Evolutionary conservation across 768 basidiomycete genomes (phyloP), one percentile per base, ranked within the genome.

Genomic region (Cystofilobasidium bisporidii): DNA sequence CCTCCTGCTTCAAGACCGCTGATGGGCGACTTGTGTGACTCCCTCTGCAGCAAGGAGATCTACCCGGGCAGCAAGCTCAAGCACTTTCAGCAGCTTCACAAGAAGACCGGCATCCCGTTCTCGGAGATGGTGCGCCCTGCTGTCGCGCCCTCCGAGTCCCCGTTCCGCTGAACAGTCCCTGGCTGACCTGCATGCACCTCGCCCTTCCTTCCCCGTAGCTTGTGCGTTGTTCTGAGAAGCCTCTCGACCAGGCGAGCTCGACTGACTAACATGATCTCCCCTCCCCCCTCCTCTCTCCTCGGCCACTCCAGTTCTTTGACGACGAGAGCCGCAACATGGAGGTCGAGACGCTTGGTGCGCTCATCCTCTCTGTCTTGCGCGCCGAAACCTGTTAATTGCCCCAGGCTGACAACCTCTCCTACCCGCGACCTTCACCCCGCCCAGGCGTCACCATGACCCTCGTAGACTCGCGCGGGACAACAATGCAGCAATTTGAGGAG

Each of bases 361-460:
- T 63, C 45, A 59, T 18, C 22, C 57, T 56, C 4, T 67, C 65
- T 36, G 53, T 36, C 32, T 64, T 26, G 68, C 45, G 58, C 43
- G 48, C 24, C 20, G 22, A 59, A 33, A 24, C 53, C 22, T 20
- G 22, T 43, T 38, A 50, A 53, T 15, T 28, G 71, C 41, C 50
- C 30, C 38, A 40, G 38, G 30, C 50, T 59, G 24, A 40, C 30
- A 17, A 17, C 43, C 43, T 36, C 17, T 26, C 41, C 36, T 1
- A 26, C 17, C 26, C 15, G 36, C 20, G 40, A 24, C 36, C 40
- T 10, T n/a, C 22, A 5, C 18, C 32, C 48, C 17, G 14, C n/a
- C n/a, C 33, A 85, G 89, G 91, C 3, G 89, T 93, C 3, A 90
- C 88, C 0, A 91, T 94, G 77, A 79, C 83, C 64, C 82, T 87